phyloP scores from a whole-genome alignment of 371 early-diverging fungal genomes.

The Lichtheimia ornata region DNA sequence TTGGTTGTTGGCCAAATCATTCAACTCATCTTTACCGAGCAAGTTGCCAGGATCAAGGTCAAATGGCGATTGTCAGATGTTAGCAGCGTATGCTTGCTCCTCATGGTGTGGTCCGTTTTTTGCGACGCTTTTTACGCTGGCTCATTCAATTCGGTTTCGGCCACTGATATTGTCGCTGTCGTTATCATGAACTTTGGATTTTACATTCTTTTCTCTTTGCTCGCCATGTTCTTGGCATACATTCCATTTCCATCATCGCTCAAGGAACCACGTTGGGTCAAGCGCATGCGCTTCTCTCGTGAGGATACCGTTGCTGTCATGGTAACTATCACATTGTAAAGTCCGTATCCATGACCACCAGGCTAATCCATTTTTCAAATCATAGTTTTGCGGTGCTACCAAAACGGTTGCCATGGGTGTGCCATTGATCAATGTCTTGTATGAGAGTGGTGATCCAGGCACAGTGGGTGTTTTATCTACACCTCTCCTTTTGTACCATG shows the following conservation, averaged over 20 bases:
- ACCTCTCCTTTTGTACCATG: conserved; percentile 69
- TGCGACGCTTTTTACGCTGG: conserved; percentile 61
- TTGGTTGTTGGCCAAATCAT: conserved; percentile 63
- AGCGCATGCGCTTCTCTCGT: conserved; percentile 39
- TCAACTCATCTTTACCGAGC: conserved; percentile 48
- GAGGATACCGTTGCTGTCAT: conserved; percentile 55
- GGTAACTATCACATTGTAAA: conserved; percentile 13
- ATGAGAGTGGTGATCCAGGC: conserved; percentile 37
- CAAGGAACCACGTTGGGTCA: conserved; percentile 22
- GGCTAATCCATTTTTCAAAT: not conserved
- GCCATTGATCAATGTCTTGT: conserved; percentile 71
- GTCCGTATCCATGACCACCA: not conserved
- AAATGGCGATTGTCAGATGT: conserved; percentile 55
- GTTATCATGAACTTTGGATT: conserved; percentile 46
- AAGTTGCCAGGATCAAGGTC: conserved; percentile 43
- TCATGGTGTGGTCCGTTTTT: conserved; percentile 71
- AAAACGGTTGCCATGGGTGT: conserved; percentile 76
- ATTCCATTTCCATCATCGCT: conserved; percentile 30
- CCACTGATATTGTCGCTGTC: conserved; percentile 53
- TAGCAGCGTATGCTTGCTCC: conserved; percentile 54
- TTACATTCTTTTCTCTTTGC: conserved; percentile 37
- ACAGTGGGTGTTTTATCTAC: conserved; percentile 59
- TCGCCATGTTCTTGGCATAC: conserved; percentile 35
- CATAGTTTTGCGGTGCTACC: conserved; percentile 60
- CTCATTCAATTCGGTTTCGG: conserved; percentile 44